Evolutionary conservation across 202 grass and related monocot genomes (phyloP).

Genomic region (Panicum hallii): DNA sequence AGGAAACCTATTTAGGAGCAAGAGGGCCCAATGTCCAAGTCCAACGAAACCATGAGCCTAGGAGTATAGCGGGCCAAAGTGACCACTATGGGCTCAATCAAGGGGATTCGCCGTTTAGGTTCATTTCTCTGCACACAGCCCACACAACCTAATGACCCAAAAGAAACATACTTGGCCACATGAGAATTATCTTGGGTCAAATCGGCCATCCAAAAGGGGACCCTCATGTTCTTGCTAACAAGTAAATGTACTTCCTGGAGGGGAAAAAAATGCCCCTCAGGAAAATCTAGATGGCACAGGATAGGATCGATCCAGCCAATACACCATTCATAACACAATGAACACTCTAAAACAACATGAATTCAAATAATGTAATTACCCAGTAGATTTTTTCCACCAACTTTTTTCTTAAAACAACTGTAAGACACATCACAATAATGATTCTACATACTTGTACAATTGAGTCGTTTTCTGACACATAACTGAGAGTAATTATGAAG

Average conservation of each 20-base stretch:
- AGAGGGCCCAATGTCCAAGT: not conserved
- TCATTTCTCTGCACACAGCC: not conserved
- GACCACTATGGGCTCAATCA: conserved; percentile 8
- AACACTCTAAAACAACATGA: not conserved
- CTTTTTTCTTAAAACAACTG: not conserved
- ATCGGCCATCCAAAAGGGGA: not conserved
- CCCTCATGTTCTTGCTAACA: not conserved
- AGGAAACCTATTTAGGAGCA: not conserved
- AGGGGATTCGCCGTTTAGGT: not conserved
- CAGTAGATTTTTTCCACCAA: not conserved
- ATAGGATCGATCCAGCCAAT: not conserved
- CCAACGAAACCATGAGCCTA: conserved; percentile 6
- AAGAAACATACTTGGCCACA: not conserved
- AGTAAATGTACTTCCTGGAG: not conserved
- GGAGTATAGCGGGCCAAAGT: conserved; percentile 16
- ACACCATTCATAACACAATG: not conserved
- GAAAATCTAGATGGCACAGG: not conserved
- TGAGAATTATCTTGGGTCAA: not conserved
- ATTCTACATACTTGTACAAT: not conserved
- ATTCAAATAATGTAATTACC: not conserved
- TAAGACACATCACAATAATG: not conserved
- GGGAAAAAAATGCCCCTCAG: not conserved
- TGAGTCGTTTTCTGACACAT: not conserved
- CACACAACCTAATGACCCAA: not conserved
- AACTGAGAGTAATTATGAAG: not conserved